phyloP scores from a whole-genome alignment of 768 basidiomycete species.

The Lenzites betulinus region DNA sequence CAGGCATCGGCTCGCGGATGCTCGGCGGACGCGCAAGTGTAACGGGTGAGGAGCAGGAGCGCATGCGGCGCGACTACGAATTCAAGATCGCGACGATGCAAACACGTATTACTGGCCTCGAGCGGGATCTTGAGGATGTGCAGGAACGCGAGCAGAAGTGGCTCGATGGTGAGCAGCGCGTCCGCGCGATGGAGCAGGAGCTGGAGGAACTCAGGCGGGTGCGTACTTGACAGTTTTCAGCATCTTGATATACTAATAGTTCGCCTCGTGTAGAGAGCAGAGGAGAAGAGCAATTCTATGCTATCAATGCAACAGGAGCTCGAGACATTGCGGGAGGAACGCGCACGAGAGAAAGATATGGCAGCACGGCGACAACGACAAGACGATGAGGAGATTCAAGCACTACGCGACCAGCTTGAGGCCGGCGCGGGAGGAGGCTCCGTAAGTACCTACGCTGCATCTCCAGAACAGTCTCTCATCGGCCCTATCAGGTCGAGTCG shows the following conservation, averaged over 20 bases:
- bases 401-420: conserved; percentile 68
- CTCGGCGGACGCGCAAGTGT: conserved; percentile 37
- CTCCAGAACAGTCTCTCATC: neutral
- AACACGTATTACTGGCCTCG: conserved; percentile 64
- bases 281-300: conserved; percentile 73
- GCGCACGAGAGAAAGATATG: conserved; percentile 59
- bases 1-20: conserved; percentile 39
- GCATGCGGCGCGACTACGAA: conserved; percentile 84
- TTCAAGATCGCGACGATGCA: conserved; percentile 94
- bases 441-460: conserved; percentile 21
- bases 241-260: conserved; percentile 6
- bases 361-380: conserved; percentile 60
- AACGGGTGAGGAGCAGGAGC: conserved; percentile 67
- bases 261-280: conserved; percentile 53
- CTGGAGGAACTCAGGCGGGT: conserved; percentile 70
- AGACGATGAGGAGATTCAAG: conserved; percentile 67
- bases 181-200: conserved; percentile 75
- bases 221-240: conserved; percentile 23
- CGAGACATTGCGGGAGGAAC: conserved; percentile 64
- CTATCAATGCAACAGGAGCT: conserved; percentile 76
- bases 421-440: conserved; percentile 49
- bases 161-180: conserved; percentile 58
- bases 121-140: conserved; percentile 67
- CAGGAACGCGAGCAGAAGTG: conserved; percentile 55
- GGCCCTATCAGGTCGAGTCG: conserved; percentile 50